Percentiles rank a stretch among this genome's conserved stretches.
phyloP scores from a whole-genome alignment of 1,284 basidiomycete species.

The Cutaneotrichosporon sp. region DNA sequence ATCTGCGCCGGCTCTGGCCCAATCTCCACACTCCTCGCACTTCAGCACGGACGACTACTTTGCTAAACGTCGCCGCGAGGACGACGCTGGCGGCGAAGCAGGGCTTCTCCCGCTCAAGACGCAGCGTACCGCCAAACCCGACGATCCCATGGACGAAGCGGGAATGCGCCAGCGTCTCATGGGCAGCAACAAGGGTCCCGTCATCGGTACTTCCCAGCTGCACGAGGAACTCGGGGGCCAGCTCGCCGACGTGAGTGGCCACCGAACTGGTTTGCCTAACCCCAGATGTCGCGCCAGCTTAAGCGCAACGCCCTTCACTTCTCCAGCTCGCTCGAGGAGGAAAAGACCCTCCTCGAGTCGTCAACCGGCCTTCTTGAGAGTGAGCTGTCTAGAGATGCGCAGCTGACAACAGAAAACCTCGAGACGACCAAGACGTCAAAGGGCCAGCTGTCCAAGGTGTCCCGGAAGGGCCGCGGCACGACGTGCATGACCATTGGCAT shows the following conservation, averaged over 20 bases:
- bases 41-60: conserved; percentile 30
- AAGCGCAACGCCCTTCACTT: conserved; percentile 49
- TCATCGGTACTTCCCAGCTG: conserved; percentile 36
- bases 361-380: conserved; percentile 44
- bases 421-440: conserved; percentile 37
- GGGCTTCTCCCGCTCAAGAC: conserved; percentile 33
- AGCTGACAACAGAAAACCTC: conserved; percentile 37
- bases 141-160: conserved; percentile 8
- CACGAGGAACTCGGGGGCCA: conserved; percentile 49
- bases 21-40: background rate
- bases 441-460: conserved; percentile 39
- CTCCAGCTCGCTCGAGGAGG: conserved; percentile 44
- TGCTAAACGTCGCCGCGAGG: conserved; percentile 24
- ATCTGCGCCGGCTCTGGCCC: background rate
- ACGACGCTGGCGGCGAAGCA: conserved; percentile 25
- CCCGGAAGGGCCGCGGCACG: conserved; percentile 42
- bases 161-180: conserved; percentile 17
- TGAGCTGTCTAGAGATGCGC: conserved; percentile 15
- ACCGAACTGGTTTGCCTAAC: conserved; percentile 2
- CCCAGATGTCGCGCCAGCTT: conserved; percentile 48
- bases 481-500: conserved; percentile 47
- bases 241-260: conserved; percentile 41
- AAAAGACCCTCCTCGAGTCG: conserved; percentile 43
- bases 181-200: conserved; percentile 6
- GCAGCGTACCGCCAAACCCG: background rate